phyloP scores from a whole-genome alignment of 2,329 filamentous ascomycete species.

The Periconia sp. region DNA sequence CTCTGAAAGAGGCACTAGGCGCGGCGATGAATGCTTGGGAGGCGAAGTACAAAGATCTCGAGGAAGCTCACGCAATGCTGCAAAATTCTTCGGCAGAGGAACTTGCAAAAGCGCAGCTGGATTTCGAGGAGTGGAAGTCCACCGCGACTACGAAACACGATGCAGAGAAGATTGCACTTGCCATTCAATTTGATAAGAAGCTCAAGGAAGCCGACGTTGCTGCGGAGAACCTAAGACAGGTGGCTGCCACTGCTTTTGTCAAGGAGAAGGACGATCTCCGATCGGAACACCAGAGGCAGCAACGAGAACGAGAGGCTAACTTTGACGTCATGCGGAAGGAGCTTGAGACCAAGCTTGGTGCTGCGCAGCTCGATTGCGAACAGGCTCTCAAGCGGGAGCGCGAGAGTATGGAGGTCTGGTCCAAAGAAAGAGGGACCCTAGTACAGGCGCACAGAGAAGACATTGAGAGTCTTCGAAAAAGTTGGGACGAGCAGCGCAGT shows the following conservation, averaged over 20 bases:
- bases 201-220: conserved; percentile 55
- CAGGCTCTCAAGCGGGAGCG: conserved; percentile 54
- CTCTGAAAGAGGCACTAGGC: conserved; percentile 35
- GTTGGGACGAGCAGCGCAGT: conserved; percentile 59
- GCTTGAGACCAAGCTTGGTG: conserved; percentile 49
- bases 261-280: conserved; percentile 44
- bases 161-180: conserved; percentile 47
- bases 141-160: conserved; percentile 41
- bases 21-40: conserved; percentile 48
- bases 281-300: conserved; percentile 39
- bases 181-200: conserved; percentile 48
- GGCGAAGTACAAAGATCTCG: conserved; percentile 51
- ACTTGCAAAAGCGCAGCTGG: conserved; percentile 38
- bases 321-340: conserved; percentile 49
- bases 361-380: conserved; percentile 51
- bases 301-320: conserved; percentile 50
- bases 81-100: conserved; percentile 46
- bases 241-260: conserved; percentile 46
- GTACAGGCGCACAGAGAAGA: conserved; percentile 54
- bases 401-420: conserved; percentile 55
- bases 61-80: conserved; percentile 46
- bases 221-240: conserved; percentile 56
- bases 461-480: conserved; percentile 57
- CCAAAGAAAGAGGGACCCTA: conserved; percentile 48
- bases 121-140: conserved; percentile 53